Percentiles rank a stretch among this genome's conserved stretches.
These are phyloP conservation scores for Marasmius sp. DNA, from an alignment of 1,284 basidiomycete genomes.

Conservation along the genomic window DNA sequence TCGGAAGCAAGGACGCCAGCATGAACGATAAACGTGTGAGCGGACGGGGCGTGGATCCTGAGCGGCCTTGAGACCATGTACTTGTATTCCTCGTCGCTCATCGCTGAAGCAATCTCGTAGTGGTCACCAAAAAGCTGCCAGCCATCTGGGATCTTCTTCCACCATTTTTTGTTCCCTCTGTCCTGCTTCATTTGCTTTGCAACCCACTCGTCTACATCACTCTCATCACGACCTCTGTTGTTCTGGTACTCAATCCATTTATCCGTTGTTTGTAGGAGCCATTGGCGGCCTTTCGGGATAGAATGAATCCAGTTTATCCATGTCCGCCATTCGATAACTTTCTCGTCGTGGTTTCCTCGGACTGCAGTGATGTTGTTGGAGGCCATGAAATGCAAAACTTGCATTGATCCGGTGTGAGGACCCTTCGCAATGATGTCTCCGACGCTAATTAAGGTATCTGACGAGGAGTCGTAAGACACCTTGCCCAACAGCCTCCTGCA, in stretches of 20 bases:
- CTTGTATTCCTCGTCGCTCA: slow-evolving; percentile 57
- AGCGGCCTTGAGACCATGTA: slow-evolving; percentile 76
- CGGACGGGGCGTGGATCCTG: slow-evolving; percentile 71
- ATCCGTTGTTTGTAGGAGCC: slow-evolving; percentile 46
- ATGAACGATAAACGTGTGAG: slow-evolving; percentile 81
- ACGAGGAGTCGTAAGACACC: slow-evolving; percentile 54
- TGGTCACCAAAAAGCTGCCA: slow-evolving; percentile 79
- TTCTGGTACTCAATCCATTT: slow-evolving; percentile 36
- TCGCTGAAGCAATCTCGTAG: slow-evolving; percentile 67
- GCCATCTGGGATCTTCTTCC: slow-evolving; percentile 53
- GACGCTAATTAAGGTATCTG: slow-evolving; percentile 74
- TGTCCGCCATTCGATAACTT: slow-evolving; percentile 80
- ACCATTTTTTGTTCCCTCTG: slow-evolving; percentile 45
- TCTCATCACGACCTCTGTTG: slow-evolving; percentile 25
- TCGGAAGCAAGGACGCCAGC: slow-evolving; percentile 79
- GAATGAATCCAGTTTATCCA: slow-evolving; percentile 74
- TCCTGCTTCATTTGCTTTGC: slow-evolving; percentile 34
- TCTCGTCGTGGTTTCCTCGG: slow-evolving; percentile 90
- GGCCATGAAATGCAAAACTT: slow-evolving; percentile 67
- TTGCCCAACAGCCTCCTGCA: slow-evolving; percentile 52
- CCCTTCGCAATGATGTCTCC: slow-evolving; percentile 83
- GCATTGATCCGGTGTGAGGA: slow-evolving; percentile 53
- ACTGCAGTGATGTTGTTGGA: slow-evolving; percentile 67
- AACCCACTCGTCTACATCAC: slow-evolving; percentile 44
- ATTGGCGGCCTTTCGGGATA: slow-evolving; percentile 46